Base-by-base conservation (phyloP, 2,329 filamentous ascomycete genomes). In the Monilinia fructigena region DNA sequence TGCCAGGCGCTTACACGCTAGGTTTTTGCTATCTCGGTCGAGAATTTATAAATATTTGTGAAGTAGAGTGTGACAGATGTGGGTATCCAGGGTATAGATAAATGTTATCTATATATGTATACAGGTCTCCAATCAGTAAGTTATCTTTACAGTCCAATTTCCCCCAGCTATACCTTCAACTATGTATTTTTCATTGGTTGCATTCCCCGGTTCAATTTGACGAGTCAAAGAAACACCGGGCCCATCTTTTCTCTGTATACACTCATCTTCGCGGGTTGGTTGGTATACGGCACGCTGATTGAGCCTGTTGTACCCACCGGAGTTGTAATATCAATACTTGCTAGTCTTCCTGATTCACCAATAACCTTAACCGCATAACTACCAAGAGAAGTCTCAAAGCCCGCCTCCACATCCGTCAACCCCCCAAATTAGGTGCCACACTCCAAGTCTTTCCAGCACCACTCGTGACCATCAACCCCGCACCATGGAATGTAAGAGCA, bases 401-500 rank as follows among this genome's bases (percentile, higher is more conserved):
- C 80, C 2, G 75, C 80, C 68, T 80, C 76, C 1, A 76, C 78
- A 67, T 73, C 70, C 1, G 69, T 74, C 31, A 82, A 70, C 80
- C 77, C 0, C 78, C 79, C 55, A 78, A 75, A 67, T 79, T 78
- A 18, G 80, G 80, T 55, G 74, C 76, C 20, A 81, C 74, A 31
- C 67, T 67, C 77, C 79, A 81, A 16, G 71, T 71, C 40, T 72
- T 74, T 0, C 79, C 79, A 12, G 74, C 75, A 2, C 75, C 75
- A 1, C 73, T 70, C 0, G 76, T 77, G 26, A 82, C 71, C 14
- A 59, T 69, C 6, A 83, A 71, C 0, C 82, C 82, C 3, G 82
- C 75, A 26, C 82, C 73, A 35, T 77, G 77, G 60, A 79, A 77
- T 0, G 78, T 82, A 66, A 83, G 71, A 2, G 81, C 79, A 54